Conservation (phyloP, 129 eudicot genomes). For the Pittosporum tobira region DNA sequence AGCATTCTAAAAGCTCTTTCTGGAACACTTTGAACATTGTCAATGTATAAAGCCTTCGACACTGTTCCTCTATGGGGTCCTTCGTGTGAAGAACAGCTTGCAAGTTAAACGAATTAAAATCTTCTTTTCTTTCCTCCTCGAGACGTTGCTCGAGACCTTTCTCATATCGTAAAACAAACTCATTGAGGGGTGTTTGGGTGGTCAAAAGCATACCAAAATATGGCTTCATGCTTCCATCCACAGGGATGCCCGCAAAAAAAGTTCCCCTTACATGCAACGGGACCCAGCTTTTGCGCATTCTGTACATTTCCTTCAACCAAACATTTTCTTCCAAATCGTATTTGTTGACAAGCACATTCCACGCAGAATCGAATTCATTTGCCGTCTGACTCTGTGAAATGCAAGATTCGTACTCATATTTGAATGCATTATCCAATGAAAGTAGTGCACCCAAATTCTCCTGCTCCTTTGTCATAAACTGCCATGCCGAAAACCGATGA, state of each 20-base stretch:
- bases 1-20: conserved; percentile 76
- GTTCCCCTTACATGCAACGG: conserved; percentile 52
- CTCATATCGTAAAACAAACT: conserved; percentile 55
- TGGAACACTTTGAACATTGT: conserved; percentile 62
- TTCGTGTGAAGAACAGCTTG: conserved; percentile 70
- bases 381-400: conserved; percentile 66
- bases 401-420: conserved; percentile 68
- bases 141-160: conserved; percentile 64
- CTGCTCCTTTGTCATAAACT: conserved; percentile 46
- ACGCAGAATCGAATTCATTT: conserved; percentile 63
- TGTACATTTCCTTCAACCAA: conserved; percentile 73
- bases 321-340: conserved; percentile 55
- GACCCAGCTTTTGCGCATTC: conserved; percentile 76
- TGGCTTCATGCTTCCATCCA: conserved; percentile 53
- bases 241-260: conserved; percentile 69
- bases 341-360: conserved; percentile 52
- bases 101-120: conserved; percentile 52
- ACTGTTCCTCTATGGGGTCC: conserved; percentile 80
- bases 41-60: conserved; percentile 57
- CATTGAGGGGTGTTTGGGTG: conserved; percentile 40
- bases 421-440: conserved; percentile 44
- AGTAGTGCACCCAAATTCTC: conserved; percentile 56
- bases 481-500: conserved; percentile 78
- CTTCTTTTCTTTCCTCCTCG: conserved; percentile 73
- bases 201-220: conserved; percentile 47